These are phyloP conservation scores for Petunia axillaris DNA, from an alignment of 257 asterid species.

Conservation along the genomic window DNA sequence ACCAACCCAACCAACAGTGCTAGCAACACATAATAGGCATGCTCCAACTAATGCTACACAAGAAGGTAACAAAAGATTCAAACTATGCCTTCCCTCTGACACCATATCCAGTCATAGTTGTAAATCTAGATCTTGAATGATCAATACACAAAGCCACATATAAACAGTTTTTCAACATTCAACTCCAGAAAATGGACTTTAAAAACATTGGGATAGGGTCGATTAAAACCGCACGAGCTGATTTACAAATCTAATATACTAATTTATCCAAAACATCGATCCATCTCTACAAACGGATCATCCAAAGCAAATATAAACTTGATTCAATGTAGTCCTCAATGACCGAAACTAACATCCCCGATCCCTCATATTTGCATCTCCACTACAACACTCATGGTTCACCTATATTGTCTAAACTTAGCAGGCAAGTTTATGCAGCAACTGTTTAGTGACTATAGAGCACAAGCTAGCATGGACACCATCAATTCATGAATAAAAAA, in stretches of 20 bases:
- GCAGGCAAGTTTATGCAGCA: not conserved
- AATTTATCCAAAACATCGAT: not conserved
- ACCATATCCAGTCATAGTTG: not conserved
- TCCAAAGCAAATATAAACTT: not conserved
- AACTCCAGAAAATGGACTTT: not conserved
- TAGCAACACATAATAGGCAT: not conserved
- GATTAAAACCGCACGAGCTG: not conserved
- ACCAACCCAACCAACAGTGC: not conserved
- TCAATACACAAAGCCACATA: not conserved
- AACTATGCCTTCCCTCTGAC: not conserved
- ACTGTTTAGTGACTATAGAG: not conserved
- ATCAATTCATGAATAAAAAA: not conserved
- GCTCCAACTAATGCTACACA: not conserved
- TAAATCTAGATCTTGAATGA: slow-evolving; percentile 9
- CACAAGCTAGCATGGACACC: not conserved
- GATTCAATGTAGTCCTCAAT: not conserved
- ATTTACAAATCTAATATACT: not conserved
- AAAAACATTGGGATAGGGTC: not conserved
- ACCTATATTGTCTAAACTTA: not conserved
- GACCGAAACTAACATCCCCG: not conserved
- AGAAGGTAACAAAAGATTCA: not conserved
- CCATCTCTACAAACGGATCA: not conserved
- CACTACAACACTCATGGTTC: not conserved
- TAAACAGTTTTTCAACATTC: not conserved
- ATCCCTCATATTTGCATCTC: slow-evolving; percentile 1